Evolutionary conservation across 129 eudicot genomes (phyloP).

Genomic region (Silybum marianum): DNA sequence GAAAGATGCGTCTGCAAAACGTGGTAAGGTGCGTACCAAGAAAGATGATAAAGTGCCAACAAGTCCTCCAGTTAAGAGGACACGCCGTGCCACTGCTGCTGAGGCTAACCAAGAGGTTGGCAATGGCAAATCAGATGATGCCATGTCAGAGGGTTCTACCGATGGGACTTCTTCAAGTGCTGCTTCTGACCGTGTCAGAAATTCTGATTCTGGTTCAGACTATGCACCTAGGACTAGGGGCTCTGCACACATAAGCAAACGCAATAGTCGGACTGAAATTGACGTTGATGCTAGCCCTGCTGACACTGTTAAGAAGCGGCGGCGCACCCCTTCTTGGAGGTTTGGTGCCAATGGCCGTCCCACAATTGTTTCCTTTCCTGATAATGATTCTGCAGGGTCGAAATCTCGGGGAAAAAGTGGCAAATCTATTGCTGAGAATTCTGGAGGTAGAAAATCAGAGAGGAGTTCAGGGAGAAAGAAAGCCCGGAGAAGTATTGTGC

Average conservation of each 20-base stretch:
- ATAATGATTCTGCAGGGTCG: constrained; percentile 35
- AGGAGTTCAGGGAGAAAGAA: constrained; percentile 30
- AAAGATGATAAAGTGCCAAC: constrained; percentile 20
- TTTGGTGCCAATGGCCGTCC: constrained; percentile 63
- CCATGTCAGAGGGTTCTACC: constrained; percentile 28
- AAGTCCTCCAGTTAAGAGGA: constrained; percentile 33
- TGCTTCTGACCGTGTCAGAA: constrained; percentile 34
- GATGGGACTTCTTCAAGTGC: constrained; percentile 34
- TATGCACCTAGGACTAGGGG: constrained; percentile 24
- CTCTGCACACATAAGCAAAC: constrained; percentile 17
- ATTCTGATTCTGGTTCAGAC: constrained; percentile 41
- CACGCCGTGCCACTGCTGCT: constrained; percentile 33
- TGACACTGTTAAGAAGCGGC: constrained; percentile 65
- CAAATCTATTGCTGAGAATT: constrained; percentile 8
- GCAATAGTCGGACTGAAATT: constrained; percentile 21
- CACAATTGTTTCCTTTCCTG: constrained; percentile 47
- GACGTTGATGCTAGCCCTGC: constrained; percentile 56
- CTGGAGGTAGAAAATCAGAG: constrained; percentile 25
- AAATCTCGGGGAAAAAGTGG: constrained; percentile 32
- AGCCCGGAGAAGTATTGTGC: neutral
- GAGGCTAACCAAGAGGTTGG: constrained; percentile 6
- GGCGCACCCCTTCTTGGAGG: constrained; percentile 69
- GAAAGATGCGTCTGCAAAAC: constrained; percentile 48
- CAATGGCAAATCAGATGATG: constrained; percentile 27
- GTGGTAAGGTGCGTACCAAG: constrained; percentile 22